Evolutionary conservation across 148 eudicot species (phyloP), one percentile per base, ranked within the genome.

Genomic region (Rhododendron vialii): DNA sequence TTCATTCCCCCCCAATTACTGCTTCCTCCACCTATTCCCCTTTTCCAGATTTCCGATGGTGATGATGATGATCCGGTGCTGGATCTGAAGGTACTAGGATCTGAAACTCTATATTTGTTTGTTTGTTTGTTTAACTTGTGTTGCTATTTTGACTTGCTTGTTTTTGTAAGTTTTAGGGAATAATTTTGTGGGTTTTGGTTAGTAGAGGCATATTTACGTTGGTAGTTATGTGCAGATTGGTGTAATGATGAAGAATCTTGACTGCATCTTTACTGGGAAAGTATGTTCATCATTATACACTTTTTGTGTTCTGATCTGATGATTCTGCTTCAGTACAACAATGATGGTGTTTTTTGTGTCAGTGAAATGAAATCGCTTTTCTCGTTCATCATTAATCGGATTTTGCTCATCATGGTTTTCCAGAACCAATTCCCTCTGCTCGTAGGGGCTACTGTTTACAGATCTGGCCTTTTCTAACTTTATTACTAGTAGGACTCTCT

Each of bases 1-100:
- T 92, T 92, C 93, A 90, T 92, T 92, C 93, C 93, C 91, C 91
- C 93, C 89, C 92, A 90, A 88, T 89, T 86, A 36, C 73, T 83
- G 73, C 83, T 76, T 59, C 86, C 75, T 51, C 85, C 79, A 35
- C 57, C 48, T 18, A 13, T 26, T 15, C 76, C 38, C 20, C 5
- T 45, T n/a, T 50, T 30, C 51, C 38, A 6, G 18, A 3, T 24
- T 35, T 2, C 5, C 5, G 14, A 10, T 26, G 73, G 26, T 61
- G 69, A 59, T 5, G 20, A 61, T 5, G 20, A 10, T 33, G 82
- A 74, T 73, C 61, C 20, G 18, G 18, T 22, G 67, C 33, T 73
- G 26, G 86, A 84, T 84, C 86, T 84, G 65, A 51, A 84, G 80
- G 80, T 84, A 57, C 67, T 84, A 57, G 28, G 45, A 45, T 74